phyloP scores from a whole-genome alignment of 371 early-diverging fungal genomes.

The Mucor velutinosus region DNA sequence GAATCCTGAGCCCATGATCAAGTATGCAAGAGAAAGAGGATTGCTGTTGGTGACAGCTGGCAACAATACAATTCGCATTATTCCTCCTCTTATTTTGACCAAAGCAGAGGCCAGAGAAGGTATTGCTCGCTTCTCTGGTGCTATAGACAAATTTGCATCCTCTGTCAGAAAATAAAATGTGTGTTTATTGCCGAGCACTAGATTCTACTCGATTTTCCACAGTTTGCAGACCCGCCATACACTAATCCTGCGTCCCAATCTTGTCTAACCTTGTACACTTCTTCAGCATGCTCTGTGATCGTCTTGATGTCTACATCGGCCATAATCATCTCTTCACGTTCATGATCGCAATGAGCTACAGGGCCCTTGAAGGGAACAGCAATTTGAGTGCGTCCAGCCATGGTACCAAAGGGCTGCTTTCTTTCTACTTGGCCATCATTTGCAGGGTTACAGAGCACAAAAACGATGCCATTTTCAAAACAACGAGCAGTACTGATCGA shows the following conservation, averaged over 20 bases:
- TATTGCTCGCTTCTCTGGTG: slow-evolving; percentile 54
- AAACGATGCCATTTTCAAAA: slow-evolving; percentile 35
- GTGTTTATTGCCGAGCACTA: background rate
- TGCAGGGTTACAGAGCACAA: slow-evolving; percentile 39
- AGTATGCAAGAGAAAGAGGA: slow-evolving; percentile 65
- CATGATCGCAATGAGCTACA: slow-evolving; percentile 23
- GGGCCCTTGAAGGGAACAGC: slow-evolving; percentile 40
- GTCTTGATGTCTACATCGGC: slow-evolving; percentile 27
- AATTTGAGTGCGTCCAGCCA: slow-evolving; percentile 37
- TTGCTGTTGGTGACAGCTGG: slow-evolving; percentile 75
- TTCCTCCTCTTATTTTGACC: slow-evolving; percentile 74
- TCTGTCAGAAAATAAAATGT: background rate
- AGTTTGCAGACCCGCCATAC: slow-evolving; percentile 6
- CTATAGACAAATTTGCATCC: slow-evolving; percentile 34
- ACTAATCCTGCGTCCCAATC: slow-evolving; percentile 33
- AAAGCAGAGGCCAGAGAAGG: slow-evolving; percentile 63
- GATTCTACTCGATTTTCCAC: background rate
- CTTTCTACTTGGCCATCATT: slow-evolving; percentile 6
- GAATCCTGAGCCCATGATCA: slow-evolving; percentile 62
- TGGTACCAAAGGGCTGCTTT: slow-evolving; percentile 21
- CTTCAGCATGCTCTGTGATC: slow-evolving; percentile 33
- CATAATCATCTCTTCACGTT: slow-evolving; percentile 36
- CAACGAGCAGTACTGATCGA: slow-evolving; percentile 29
- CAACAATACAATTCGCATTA: slow-evolving; percentile 75
- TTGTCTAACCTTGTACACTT: slow-evolving; percentile 30